Evolutionary conservation across 345 rosid species (phyloP).

Genomic region (Lepidium africanum): DNA sequence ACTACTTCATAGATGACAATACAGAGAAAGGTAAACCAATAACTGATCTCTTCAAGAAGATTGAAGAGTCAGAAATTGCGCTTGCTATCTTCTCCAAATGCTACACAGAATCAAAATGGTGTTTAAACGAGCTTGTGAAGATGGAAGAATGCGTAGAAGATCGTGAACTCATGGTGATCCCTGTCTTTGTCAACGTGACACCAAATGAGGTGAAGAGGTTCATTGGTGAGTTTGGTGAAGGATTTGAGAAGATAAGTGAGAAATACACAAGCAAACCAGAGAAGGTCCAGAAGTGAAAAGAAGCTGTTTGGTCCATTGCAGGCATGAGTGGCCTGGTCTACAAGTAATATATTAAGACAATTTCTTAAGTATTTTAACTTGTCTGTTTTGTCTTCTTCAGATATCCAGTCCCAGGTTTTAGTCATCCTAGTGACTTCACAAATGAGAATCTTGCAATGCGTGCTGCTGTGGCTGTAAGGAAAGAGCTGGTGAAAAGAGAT

Average conservation of each 20-base stretch:
- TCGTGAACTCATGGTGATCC: not conserved
- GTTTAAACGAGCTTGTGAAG: not conserved
- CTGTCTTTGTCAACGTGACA: not conserved
- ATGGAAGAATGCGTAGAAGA: not conserved
- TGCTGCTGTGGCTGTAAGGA: too few species aligned
- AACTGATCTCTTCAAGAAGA: not conserved
- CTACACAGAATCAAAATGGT: not conserved
- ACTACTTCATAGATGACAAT: too few species aligned
- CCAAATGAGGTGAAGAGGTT: not conserved
- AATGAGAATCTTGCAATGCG: too few species aligned
- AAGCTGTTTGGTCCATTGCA: not conserved
- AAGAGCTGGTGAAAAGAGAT: too few species aligned
- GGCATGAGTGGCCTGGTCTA: not conserved
- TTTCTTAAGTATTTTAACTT: too few species aligned
- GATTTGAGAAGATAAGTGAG: not conserved
- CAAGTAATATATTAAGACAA: too few species aligned
- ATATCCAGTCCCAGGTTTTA: too few species aligned
- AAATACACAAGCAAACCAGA: not conserved
- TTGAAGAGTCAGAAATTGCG: not conserved
- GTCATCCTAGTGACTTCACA: too few species aligned
- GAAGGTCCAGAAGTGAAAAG: not conserved
- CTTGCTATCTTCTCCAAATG: not conserved
- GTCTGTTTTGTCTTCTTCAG: too few species aligned
- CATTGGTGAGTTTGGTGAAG: not conserved
- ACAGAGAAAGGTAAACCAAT: too few species aligned